These are phyloP conservation scores for Pseudopyricularia cyperi DNA, from an alignment of 2,329 filamentous ascomycete genomes.

Conservation along the genomic window DNA sequence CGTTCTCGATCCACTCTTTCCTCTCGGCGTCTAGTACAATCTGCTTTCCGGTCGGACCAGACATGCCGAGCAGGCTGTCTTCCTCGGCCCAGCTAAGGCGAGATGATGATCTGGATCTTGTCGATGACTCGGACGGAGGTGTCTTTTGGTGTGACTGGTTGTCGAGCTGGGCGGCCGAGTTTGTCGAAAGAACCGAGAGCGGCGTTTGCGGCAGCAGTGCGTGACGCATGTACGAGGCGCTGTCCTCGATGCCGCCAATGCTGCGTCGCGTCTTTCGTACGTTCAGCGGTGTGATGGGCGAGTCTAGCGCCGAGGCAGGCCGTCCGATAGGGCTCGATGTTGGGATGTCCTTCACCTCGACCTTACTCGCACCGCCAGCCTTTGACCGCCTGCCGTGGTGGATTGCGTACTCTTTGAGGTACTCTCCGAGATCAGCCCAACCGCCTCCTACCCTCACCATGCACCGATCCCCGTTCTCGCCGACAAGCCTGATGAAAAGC, in stretches of 20 bases:
- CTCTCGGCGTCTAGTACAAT: slow-evolving; percentile 60
- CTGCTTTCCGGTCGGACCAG: slow-evolving; percentile 53
- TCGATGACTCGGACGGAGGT: slow-evolving; percentile 30
- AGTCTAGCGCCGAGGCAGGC: slow-evolving; percentile 20
- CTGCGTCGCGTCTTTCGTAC: slow-evolving; percentile 41
- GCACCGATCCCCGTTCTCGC: slow-evolving; percentile 78
- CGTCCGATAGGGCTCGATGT: slow-evolving; percentile 21
- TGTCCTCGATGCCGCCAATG: slow-evolving; percentile 19
- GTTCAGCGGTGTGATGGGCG: slow-evolving; percentile 32
- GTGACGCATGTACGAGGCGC: slow-evolving; percentile 11
- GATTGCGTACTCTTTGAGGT: slow-evolving; percentile 81
- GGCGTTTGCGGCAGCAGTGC: neutral
- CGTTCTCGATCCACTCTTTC: slow-evolving; percentile 68
- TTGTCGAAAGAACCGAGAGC: neutral
- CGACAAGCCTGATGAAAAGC: slow-evolving; percentile 84
- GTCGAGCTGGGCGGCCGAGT: slow-evolving; percentile 6
- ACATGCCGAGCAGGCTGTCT: slow-evolving; percentile 51
- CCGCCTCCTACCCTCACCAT: slow-evolving; percentile 97
- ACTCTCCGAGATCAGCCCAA: slow-evolving; percentile 96
- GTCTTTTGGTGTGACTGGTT: slow-evolving; percentile 17
- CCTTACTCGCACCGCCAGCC: slow-evolving; percentile 31
- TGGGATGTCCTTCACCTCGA: slow-evolving; percentile 41
- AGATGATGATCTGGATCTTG: slow-evolving; percentile 37
- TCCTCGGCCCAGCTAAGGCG: slow-evolving; percentile 45
- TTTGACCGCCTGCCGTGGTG: slow-evolving; percentile 70